phyloP scores from a whole-genome alignment of 192 early-diverging fungal species.

The Coemansia sp. region DNA sequence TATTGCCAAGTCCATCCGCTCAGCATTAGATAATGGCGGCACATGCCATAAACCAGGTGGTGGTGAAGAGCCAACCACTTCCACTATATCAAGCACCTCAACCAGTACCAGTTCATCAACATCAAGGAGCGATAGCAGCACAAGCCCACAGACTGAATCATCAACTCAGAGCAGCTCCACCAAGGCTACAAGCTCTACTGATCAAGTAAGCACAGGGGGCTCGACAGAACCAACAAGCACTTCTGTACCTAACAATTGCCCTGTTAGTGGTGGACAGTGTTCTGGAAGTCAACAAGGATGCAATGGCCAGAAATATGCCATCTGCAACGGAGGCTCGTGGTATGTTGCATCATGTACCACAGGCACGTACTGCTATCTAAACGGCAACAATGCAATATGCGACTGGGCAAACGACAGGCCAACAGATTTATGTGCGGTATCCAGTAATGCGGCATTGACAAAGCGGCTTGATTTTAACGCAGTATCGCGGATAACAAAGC shows the following conservation, averaged over 20 bases:
- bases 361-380: constrained; percentile 51
- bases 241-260: constrained; percentile 28
- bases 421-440: constrained; percentile 43
- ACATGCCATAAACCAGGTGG: constrained; percentile 17
- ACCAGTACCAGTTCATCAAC: constrained; percentile 1
- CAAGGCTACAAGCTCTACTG: constrained; percentile 8
- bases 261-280: constrained; percentile 49
- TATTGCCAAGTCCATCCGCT: constrained; percentile 27
- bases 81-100: not conserved
- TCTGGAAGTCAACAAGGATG: constrained; percentile 44
- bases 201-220: constrained; percentile 26
- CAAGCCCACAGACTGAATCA: not conserved
- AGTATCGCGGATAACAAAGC: constrained; percentile 29
- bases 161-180: constrained; percentile 14
- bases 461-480: constrained; percentile 32
- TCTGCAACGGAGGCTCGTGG: constrained; percentile 55
- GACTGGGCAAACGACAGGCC: constrained; percentile 48
- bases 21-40: constrained; percentile 23
- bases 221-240: constrained; percentile 27
- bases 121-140: not conserved
- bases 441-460: constrained; percentile 16
- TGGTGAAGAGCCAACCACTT: constrained; percentile 16
- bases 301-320: constrained; percentile 41
- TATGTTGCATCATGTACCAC: constrained; percentile 38
- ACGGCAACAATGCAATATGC: constrained; percentile 27